Evolutionary conservation across 2,329 filamentous ascomycete genomes (phyloP).

Genomic region (Camillea tinctor): DNA sequence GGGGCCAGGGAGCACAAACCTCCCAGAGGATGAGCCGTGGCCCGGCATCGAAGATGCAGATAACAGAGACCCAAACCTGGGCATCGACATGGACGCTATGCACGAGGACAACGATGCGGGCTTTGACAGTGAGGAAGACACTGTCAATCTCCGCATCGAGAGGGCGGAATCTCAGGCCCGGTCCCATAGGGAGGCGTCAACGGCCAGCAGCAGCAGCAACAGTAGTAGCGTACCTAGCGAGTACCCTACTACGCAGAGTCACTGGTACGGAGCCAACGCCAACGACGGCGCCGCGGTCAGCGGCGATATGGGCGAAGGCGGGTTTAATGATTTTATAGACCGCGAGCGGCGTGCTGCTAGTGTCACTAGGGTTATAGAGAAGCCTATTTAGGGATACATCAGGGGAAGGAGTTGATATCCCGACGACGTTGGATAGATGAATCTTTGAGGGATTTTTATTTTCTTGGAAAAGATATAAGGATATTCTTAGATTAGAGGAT

Average conservation of each 20-base stretch:
- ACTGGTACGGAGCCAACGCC: background rate
- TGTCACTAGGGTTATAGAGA: background rate
- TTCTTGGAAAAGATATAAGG: too few species aligned
- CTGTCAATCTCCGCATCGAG: slow-evolving; percentile 24
- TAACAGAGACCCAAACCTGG: slow-evolving; percentile 45
- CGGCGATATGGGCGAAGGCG: background rate
- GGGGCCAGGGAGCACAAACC: slow-evolving; percentile 17
- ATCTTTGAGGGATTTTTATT: too few species aligned
- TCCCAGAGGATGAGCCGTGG: slow-evolving; percentile 56
- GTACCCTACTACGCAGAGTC: background rate
- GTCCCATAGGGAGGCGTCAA: background rate
- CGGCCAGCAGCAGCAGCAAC: background rate
- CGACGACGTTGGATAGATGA: too few species aligned
- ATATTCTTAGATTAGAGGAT: too few species aligned
- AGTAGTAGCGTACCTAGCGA: background rate
- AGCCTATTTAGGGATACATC: too few species aligned
- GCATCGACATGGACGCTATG: background rate
- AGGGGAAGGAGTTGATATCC: too few species aligned
- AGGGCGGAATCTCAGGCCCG: slow-evolving; percentile 11
- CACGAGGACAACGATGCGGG: slow-evolving; percentile 6
- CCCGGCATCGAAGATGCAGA: slow-evolving; percentile 57
- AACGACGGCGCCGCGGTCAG: background rate
- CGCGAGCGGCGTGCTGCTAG: background rate
- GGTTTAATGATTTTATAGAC: background rate
- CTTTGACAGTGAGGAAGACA: background rate